Evolutionary conservation across 495 filamentous ascomycete species (phyloP), one percentile per base, ranked within the genome.

Genomic region (Podospora pseudocomata): DNA sequence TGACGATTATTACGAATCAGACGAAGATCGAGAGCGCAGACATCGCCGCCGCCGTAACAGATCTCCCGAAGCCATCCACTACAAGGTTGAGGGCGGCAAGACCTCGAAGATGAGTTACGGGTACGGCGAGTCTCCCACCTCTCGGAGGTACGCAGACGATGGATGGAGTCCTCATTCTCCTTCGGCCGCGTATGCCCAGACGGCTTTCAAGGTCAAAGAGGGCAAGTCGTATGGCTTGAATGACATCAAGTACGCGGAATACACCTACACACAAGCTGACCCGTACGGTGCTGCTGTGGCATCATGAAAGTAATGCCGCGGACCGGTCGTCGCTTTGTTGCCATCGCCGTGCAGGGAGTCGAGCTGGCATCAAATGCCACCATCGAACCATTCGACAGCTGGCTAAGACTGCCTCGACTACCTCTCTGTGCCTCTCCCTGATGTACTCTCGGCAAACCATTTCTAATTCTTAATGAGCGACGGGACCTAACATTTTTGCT

Each of bases 1-100:
- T 11, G 68, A 70, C 27, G 66, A 71, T 23, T 66, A 70, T 15
- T 57, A 70, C 53, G 74, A 72, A 23, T 79, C 75, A 0, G 77
- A 79, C 20, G 77, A 79, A 20, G 75, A 76, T 7, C 70, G 65
- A 32, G 72, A 63, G 16, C 71, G 68, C 34, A 70, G 66, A 27
- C 71, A 68, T 15, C 68, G 62, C 18, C 71, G 72, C 19, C 73
- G 72, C 19, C 70, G 73, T 13, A 63, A 54, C 56, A 65, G 70
- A 23, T 72, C 73, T 6, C 72, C 73, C 7, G 49, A 60, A 9
- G 49, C 60, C 27, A 70, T 70, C 60, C 67, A 69, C 16, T 76
- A 78, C 66, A 74, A 71, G 60, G 68, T 75, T 16, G 74, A 72
- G 3, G 67, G 59, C 19, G n/a, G 11, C 67, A 74, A 73, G 64